A percentile compares a stretch with the other conserved stretches of the same genome.
phyloP scores from a whole-genome alignment of 2,329 filamentous ascomycete genomes.

The Sordariomycetes sp. region DNA sequence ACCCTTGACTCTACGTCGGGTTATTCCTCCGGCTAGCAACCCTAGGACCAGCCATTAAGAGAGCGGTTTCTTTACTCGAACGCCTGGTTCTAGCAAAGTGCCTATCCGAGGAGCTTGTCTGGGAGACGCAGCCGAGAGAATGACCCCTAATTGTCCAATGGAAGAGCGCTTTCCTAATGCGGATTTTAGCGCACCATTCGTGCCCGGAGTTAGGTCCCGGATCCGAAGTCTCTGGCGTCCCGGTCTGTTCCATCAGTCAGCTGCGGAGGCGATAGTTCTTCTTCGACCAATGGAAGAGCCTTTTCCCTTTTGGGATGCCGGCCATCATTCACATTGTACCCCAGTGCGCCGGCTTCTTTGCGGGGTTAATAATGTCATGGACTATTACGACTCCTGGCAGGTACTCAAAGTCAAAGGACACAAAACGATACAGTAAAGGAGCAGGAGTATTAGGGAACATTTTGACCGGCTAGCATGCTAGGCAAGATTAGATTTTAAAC shows the following conservation, averaged over 20 bases:
- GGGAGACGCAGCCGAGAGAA: not conserved
- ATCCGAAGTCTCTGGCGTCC: not conserved
- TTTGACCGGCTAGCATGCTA: too few species aligned
- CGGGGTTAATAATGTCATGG: too few species aligned
- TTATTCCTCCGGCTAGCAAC: too few species aligned
- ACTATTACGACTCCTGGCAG: too few species aligned
- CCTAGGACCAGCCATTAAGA: too few species aligned
- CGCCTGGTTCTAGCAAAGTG: not conserved
- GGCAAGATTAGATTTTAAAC: too few species aligned
- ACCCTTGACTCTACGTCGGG: too few species aligned
- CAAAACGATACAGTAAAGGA: too few species aligned
- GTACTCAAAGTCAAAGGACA: too few species aligned
- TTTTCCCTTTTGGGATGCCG: not conserved
- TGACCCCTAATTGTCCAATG: not conserved
- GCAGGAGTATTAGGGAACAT: too few species aligned
- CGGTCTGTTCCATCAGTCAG: not conserved
- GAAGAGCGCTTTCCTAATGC: not conserved
- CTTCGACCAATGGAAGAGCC: not conserved
- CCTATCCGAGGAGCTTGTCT: not conserved
- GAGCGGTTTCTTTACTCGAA: not conserved
- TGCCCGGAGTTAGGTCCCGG: not conserved
- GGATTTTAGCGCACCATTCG: not conserved
- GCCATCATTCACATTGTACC: too few species aligned
- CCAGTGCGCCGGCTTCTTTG: too few species aligned
- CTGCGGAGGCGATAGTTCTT: not conserved